Conservation (phyloP, 2,329 filamentous ascomycete genomes). For the Penicillium oxalicum region DNA sequence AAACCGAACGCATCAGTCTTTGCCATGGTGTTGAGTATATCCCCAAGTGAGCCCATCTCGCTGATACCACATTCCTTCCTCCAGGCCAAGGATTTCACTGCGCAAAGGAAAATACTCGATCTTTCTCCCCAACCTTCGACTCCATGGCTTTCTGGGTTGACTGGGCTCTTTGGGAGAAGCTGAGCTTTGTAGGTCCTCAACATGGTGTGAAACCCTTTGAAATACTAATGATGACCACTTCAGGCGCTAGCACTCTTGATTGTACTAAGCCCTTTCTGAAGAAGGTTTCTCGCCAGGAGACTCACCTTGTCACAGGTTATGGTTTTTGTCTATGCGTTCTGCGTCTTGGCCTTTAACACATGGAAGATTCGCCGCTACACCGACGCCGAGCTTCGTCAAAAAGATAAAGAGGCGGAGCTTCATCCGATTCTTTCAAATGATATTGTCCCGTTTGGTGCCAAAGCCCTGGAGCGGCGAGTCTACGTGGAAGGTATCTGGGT, state of each 20-base stretch:
- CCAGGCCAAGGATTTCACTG: too few relatives aligned
- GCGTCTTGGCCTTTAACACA: constrained; percentile 55
- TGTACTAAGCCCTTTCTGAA: constrained; percentile 26
- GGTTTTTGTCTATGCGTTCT: constrained; percentile 62
- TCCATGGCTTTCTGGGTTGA: constrained; percentile 54
- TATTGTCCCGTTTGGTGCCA: constrained; percentile 78
- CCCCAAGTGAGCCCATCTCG: too few relatives aligned
- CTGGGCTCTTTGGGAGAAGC: constrained; percentile 82
- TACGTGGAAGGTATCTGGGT: constrained; percentile 83
- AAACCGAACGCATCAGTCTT: too few relatives aligned
- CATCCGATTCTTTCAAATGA: constrained; percentile 49
- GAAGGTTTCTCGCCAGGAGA: not conserved
- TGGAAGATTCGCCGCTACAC: constrained; percentile 57
- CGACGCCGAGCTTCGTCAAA: constrained; percentile 61
- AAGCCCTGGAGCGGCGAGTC: constrained; percentile 75
- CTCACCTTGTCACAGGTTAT: constrained; percentile 43
- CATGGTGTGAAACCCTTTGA: not conserved
- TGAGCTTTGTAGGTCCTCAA: constrained; percentile 70
- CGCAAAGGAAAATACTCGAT: too few relatives aligned
- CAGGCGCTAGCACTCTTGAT: constrained; percentile 70
- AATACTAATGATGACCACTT: constrained; percentile 12
- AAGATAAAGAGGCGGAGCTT: constrained; percentile 47
- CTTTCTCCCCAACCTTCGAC: not conserved
- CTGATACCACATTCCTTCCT: too few relatives aligned
- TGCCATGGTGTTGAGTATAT: too few relatives aligned